Conservation (phyloP, 495 filamentous ascomycete species). For the Daldinia loculata region DNA sequence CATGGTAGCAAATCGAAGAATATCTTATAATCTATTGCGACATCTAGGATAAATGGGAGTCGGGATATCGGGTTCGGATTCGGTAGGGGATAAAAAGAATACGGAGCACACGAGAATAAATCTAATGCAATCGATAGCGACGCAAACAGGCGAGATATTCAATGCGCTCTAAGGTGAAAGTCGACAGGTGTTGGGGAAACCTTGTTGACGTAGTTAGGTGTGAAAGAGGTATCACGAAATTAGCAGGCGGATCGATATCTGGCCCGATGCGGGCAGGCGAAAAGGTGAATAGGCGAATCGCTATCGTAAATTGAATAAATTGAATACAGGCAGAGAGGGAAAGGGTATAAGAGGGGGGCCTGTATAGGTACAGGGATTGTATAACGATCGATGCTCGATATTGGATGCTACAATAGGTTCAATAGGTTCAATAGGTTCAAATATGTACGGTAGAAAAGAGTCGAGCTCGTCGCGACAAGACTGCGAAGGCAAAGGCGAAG, state of each 20-base stretch:
- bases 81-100: background rate
- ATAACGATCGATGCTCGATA: constrained; percentile 17
- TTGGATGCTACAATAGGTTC: constrained; percentile 5
- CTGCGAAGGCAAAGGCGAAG: background rate
- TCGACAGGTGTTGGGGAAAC: background rate
- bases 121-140: background rate
- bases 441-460: constrained; percentile 9
- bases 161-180: background rate
- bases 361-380: constrained; percentile 15
- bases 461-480: background rate
- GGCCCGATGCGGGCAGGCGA: constrained; percentile 27
- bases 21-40: constrained; percentile 23
- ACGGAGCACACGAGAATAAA: background rate
- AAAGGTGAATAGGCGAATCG: constrained; percentile 26
- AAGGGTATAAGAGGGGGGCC: constrained; percentile 37
- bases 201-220: background rate
- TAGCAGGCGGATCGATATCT: constrained; percentile 12
- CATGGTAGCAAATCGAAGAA: constrained; percentile 33
- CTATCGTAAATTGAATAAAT: constrained; percentile 26
- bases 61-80: constrained; percentile 8
- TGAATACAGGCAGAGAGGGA: constrained; percentile 8
- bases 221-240: constrained; percentile 11
- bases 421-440: background rate
- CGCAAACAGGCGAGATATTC: background rate
- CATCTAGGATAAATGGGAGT: constrained; percentile 19